These are phyloP conservation scores for Syncephalis plumigaleata DNA, from an alignment of 371 early-diverging fungal genomes.

Conservation along the genomic window DNA sequence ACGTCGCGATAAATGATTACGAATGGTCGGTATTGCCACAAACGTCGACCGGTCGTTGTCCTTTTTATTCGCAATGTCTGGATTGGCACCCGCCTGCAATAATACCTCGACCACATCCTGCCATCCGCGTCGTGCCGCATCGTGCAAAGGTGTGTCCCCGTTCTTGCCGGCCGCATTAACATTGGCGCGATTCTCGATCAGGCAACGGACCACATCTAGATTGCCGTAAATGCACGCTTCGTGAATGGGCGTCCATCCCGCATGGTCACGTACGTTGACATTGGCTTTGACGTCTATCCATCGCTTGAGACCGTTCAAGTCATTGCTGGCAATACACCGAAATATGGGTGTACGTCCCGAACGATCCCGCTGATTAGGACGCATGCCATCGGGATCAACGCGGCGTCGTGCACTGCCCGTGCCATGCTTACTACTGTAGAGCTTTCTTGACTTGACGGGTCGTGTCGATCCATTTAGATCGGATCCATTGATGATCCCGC, in stretches of 20 bases:
- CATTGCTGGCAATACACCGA: conserved; percentile 25
- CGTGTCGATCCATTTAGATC: no score
- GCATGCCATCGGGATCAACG: no score
- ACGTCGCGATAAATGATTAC: no score
- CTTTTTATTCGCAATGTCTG: conserved; percentile 28
- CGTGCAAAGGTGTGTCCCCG: conserved; percentile 57
- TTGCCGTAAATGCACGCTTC: conserved; percentile 47
- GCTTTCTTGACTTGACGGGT: no score
- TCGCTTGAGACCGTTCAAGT: conserved; percentile 25
- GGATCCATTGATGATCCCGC: no score
- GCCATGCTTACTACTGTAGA: no score
- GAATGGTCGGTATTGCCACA: neutral
- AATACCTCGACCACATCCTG: conserved; percentile 33
- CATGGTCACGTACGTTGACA: conserved; percentile 38
- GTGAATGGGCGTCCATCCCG: conserved; percentile 46
- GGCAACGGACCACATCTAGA: conserved; percentile 8
- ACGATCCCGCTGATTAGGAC: conserved; percentile 30
- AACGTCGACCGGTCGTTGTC: conserved; percentile 12
- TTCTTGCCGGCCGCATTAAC: conserved; percentile 38
- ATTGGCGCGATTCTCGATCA: conserved; percentile 24
- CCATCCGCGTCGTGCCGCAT: conserved; percentile 51
- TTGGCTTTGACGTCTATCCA: conserved; percentile 26
- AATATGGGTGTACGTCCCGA: conserved; percentile 36
- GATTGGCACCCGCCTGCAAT: conserved; percentile 32
- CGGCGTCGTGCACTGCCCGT: no score